Evolutionary conservation across 768 basidiomycete species (phyloP).

Genomic region (Leccinum truebloodii): DNA sequence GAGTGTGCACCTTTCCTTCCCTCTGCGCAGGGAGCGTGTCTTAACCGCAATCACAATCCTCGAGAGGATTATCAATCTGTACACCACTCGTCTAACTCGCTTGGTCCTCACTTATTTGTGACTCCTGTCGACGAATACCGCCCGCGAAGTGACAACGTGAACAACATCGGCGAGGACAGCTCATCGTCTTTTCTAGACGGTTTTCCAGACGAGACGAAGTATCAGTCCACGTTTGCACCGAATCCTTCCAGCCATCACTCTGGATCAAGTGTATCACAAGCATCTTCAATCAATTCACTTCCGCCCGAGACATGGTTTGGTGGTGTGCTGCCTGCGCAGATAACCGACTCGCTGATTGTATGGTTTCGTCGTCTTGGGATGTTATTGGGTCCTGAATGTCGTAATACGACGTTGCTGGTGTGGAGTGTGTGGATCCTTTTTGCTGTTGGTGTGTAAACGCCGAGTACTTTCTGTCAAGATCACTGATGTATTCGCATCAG

Average conservation of each 20-base stretch:
- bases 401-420: conserved; percentile 71
- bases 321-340: conserved; percentile 49
- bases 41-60: conserved; percentile 15
- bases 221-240: neutral
- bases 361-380: conserved; percentile 69
- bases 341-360: conserved; percentile 49
- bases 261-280: conserved; percentile 21
- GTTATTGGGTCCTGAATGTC: conserved; percentile 77
- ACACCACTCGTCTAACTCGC: conserved; percentile 29
- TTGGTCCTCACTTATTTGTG: conserved; percentile 27
- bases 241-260: conserved; percentile 31
- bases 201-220: conserved; percentile 20
- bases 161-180: conserved; percentile 29
- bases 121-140: conserved; percentile 28
- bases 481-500: conserved; percentile 33
- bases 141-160: conserved; percentile 22
- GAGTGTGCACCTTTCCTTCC: conserved; percentile 32
- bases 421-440: conserved; percentile 79
- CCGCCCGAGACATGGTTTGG: conserved; percentile 42
- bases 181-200: conserved; percentile 17
- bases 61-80: conserved; percentile 31
- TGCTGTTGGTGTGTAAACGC: conserved; percentile 64
- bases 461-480: neutral
- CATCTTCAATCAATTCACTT: conserved; percentile 42
- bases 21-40: conserved; percentile 15